Evolutionary conservation across 805 yeast species (phyloP), one percentile per base, ranked within the genome.

Genomic region (Kodamaea sagamina): DNA sequence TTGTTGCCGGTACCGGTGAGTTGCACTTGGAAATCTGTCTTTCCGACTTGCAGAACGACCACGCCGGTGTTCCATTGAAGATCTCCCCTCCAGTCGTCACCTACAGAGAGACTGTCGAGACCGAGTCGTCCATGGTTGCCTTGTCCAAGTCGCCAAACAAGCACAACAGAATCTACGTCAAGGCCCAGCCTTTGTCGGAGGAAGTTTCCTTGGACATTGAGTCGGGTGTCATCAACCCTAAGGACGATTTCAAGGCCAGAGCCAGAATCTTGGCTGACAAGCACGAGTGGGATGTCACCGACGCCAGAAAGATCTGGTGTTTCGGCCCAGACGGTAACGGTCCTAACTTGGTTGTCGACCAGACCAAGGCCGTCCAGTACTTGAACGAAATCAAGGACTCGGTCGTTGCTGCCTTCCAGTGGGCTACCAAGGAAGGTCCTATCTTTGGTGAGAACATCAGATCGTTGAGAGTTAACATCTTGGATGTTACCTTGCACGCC

Each of bases 241-340:
- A 92, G 78, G 98, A 92, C 67, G 99, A 92, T 81, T 81, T 92
- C 88, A 92, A 92, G 84, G 86, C 88, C 64, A 90, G 99, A 83
- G 99, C 98, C 63, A 90, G 98, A 85, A 66, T 88, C 71, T 81
- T 92, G 82, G 98, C 98, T 71, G 98, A 92, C 74, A 96, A 93
- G 74, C 93, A 75, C 85, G 97, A 92, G 62, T 92, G 99, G 99
- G 98, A 92, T 72, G 97, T 93, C 72, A 83, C 97, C 62, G 99
- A 92, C 71, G 99, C 97, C 78, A 90, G 99, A 86, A 92, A 93
- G 93, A 93, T 92, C 71, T 92, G 99, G 99, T 89, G 97, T 86
- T 92, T 92, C 89, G 99, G 99, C 81, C 98, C 99, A 72, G 99
- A 92, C 71, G 97, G 97, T 77, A 84, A 79, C 74, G 99, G 99